Base-by-base conservation (phyloP, 176 grass and related monocot species). In the Zoysia japonica region DNA sequence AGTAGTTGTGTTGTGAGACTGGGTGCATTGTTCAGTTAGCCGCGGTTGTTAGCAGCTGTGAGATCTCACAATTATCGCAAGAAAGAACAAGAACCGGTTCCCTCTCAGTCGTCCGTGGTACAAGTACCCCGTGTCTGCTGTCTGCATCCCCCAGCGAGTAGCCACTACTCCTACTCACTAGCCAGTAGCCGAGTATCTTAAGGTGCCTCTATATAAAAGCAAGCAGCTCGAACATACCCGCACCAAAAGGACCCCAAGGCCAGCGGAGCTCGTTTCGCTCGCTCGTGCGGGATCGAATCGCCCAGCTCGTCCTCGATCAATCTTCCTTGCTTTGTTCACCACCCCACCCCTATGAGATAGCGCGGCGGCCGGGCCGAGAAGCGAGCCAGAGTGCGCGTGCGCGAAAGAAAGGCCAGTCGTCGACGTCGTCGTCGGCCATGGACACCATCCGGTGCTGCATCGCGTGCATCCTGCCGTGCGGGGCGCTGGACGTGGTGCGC, bases 371-470 rank as follows among this genome's bases (percentile, higher is more conserved):
- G 36, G 65, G 2, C 7, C 2, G n/a, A 11, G 12, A 36, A 17
- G 11, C 72, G 41, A 39, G 9, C 9, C 42, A 76, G 19, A 36
- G 54, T 10, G 51, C 38, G 50, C 41, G 44, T 19, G 55, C 16
- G 9, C 15, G 67, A 7, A 36, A 14, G 14, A 13, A 5, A 10
- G 11, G 11, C 10, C 5, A 9, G 37, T 35, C 70, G 1, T 45
- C 14, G 14, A n/a, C 61, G 15, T 57, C 55, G 17, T 2, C 8
- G 16, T 11, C 9, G 5, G 56, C 9, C 48, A 94, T 92, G 92
- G 96, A 95, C 36, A 87, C 96, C n/a, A 89, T 99, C 76, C 77
- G 93, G 82, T 99, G 96, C 74, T 99, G 96, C 90, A 99, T 99
- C 85, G 84, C 96, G 55, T 99, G 96, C 85, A 99, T 99, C 85